Evolutionary conservation across 106 monocot species (phyloP).

Genomic region (Dioscorea zingiberensis): DNA sequence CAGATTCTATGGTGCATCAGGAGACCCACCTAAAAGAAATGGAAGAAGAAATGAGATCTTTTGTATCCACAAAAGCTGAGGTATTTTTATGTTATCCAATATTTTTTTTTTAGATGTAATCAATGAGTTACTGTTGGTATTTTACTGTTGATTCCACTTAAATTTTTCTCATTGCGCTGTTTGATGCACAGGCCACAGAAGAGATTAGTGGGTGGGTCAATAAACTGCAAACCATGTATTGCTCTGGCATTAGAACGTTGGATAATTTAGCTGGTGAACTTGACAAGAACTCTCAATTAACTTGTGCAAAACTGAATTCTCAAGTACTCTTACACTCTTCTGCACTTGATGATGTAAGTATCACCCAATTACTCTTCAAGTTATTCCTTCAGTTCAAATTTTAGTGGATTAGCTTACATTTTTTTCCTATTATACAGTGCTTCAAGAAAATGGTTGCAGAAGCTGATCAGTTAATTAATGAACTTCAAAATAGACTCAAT

Average conservation of each 20-base stretch:
- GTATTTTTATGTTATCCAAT: constrained; percentile 9
- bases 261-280: constrained; percentile 52
- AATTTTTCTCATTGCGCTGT: too few species aligned
- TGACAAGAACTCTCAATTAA: constrained; percentile 37
- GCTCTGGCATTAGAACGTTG: constrained; percentile 38
- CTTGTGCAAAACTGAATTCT: constrained; percentile 44
- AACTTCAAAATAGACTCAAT: constrained; percentile 43
- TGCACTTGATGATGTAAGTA: constrained; percentile 53
- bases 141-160: too few species aligned
- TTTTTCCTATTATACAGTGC: constrained; percentile 23
- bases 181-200: constrained; percentile 42
- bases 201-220: constrained; percentile 42
- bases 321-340: constrained; percentile 51
- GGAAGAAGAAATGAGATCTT: constrained; percentile 55
- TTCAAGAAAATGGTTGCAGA: constrained; percentile 43
- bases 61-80: constrained; percentile 49
- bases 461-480: constrained; percentile 57
- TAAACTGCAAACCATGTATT: constrained; percentile 41
- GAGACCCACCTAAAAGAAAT: constrained; percentile 66
- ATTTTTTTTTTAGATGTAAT: too few species aligned
- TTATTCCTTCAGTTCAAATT: background rate
- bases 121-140: too few species aligned
- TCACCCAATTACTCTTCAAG: background rate
- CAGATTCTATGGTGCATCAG: constrained; percentile 50
- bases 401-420: background rate